Percentiles rank a stretch among this genome's conserved stretches.
Conservation (phyloP, 2,329 filamentous ascomycete genomes). For the Ploettnerulaceae sp. region DNA sequence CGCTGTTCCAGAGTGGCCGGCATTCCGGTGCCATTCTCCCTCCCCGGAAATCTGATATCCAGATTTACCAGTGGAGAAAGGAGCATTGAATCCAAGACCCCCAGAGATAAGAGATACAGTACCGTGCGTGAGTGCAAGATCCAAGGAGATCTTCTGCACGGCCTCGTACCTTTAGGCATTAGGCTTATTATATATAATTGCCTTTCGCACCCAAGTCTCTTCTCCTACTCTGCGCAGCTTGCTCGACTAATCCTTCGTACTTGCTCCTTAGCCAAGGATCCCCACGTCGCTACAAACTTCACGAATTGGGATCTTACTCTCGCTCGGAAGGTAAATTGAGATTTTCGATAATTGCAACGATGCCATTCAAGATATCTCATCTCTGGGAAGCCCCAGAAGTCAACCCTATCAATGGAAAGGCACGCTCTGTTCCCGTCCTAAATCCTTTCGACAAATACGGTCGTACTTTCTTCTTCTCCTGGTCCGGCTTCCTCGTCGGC, state of each 20-base stretch:
- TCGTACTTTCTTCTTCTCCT: constrained; percentile 85
- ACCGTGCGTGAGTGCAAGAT: too few relatives aligned
- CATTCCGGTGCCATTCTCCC: too few relatives aligned
- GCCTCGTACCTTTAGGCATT: too few relatives aligned
- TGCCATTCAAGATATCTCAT: constrained; percentile 24
- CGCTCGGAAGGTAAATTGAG: neutral
- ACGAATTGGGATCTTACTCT: neutral
- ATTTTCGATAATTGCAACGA: constrained; percentile 5
- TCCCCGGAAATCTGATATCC: constrained; percentile 1
- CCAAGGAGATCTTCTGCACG: too few relatives aligned
- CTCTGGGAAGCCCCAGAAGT: constrained; percentile 31
- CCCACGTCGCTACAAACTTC: neutral
- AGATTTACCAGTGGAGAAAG: too few relatives aligned
- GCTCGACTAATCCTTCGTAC: too few relatives aligned
- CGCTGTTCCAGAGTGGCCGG: neutral
- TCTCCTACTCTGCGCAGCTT: too few relatives aligned
- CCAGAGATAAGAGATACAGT: too few relatives aligned
- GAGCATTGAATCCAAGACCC: too few relatives aligned
- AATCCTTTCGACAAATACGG: constrained; percentile 78
- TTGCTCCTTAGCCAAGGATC: neutral
- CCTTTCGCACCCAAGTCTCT: too few relatives aligned
- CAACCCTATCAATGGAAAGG: constrained; percentile 81
- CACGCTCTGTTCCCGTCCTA: constrained; percentile 70
- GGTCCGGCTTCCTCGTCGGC: constrained; percentile 71
- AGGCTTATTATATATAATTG: too few relatives aligned